These are phyloP conservation scores for Kwoniella heveanensis DNA, from an alignment of 768 basidiomycete genomes.

Conservation along the genomic window DNA sequence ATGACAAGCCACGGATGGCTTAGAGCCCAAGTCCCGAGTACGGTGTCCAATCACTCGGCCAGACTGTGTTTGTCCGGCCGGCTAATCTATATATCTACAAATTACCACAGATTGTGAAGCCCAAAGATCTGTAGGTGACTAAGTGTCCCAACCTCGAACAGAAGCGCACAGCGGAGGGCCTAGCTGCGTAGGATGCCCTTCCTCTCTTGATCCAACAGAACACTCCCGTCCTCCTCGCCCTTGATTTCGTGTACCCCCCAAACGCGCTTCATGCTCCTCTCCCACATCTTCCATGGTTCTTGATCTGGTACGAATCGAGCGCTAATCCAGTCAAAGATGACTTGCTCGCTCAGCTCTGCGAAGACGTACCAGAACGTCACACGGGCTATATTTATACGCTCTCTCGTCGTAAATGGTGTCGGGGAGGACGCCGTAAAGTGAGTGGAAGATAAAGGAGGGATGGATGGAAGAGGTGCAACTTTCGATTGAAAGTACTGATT, in stretches of 20 bases:
- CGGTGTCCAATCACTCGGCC: no score
- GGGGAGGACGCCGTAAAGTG: conserved; percentile 14
- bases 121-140: neutral
- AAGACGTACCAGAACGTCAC: conserved; percentile 31
- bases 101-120: no score
- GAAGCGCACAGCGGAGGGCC: neutral
- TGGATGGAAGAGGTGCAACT: conserved; percentile 6
- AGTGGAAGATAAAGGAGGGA: conserved; percentile 7
- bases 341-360: conserved; percentile 29
- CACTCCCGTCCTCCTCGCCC: neutral
- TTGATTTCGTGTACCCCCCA: neutral
- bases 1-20: no score
- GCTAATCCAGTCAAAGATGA: conserved; percentile 40
- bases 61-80: no score
- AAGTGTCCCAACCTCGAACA: no score
- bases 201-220: neutral
- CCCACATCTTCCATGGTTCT: conserved; percentile 47
- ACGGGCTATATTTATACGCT: conserved; percentile 4
- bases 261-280: conserved; percentile 26
- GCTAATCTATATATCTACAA: neutral
- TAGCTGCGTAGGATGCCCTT: neutral
- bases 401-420: neutral
- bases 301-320: conserved; percentile 64
- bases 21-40: no score
- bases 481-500: conserved; percentile 52